Base-by-base conservation (phyloP, 148 eudicot species). In the Heliamphora exappendiculata region DNA sequence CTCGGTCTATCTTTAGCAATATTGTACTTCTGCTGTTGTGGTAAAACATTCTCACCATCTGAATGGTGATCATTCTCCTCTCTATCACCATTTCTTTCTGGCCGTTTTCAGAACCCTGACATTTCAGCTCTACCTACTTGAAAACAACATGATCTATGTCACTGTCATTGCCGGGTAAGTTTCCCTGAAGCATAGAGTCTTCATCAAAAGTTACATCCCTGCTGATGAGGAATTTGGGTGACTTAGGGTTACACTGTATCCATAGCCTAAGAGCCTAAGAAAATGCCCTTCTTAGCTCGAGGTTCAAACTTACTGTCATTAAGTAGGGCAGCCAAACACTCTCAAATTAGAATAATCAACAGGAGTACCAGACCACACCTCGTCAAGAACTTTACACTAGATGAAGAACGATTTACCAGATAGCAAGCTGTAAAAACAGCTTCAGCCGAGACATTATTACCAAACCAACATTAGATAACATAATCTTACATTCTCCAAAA, bases 381-480 rank as follows among this genome's bases (percentile, higher is more conserved):
- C 6, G 24, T 9, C 26, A 26, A 33, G 63, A 58, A 58, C 10
- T 33, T 58, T 58, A 33, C 34, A 58, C 34, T 11, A 22, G 33
- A 58, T 58, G 63, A 16, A 58, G 63, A 58, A 9, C 0, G 14
- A 57, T 26, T 57, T 24, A 57, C 63, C 0, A 26, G 26, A 10
- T 57, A 57, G 0, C 31, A 57, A 26, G 33, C 63, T 22, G 63
- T 57, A 31, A 29, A 57, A 22, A 26, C 31, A 9, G 5, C 63
- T 57, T 57, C 5, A 57, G 16, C 39, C 70, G 4, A 78, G 17
- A 78, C 47, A 7, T 5, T 24, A 20, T 62, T 70, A 1, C 11
- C 53, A 78, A 31, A 2, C 62, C 10, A 0, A 13, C 78, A 66
- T 76, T 76, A n/a, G 34, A 50, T 12, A 51, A 36, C 63, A 76